Percentiles rank a stretch among this genome's conserved stretches.
Conservation (phyloP, 176 grass and related monocot genomes). For the Phragmites australis region DNA sequence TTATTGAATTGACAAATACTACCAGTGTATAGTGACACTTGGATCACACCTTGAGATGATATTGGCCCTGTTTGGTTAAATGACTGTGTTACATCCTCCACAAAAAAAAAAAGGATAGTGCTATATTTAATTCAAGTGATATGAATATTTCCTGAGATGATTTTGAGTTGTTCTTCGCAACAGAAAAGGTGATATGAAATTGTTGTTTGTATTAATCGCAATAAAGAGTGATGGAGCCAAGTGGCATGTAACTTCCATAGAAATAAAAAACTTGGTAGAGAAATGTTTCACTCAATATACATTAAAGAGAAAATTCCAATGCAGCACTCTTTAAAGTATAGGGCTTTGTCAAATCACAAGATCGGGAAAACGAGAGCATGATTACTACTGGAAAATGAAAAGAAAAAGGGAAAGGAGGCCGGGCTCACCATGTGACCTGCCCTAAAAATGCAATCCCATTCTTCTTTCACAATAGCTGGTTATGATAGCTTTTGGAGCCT, state of each 20-base stretch:
- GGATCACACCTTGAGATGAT: neutral
- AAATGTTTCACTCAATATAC: neutral
- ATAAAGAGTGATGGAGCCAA: slow-evolving; percentile 22
- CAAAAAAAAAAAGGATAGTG: no score
- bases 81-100: neutral
- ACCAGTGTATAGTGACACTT: neutral
- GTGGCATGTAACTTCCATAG: slow-evolving; percentile 24
- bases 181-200: neutral
- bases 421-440: slow-evolving; percentile 41
- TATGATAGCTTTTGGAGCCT: slow-evolving; percentile 31
- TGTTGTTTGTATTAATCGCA: neutral
- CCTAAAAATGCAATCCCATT: slow-evolving; percentile 10
- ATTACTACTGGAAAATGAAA: slow-evolving; percentile 21
- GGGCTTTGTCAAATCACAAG: slow-evolving; percentile 38
- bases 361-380: slow-evolving; percentile 15
- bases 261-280: neutral
- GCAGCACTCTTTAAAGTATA: slow-evolving; percentile 8
- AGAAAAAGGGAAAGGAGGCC: neutral
- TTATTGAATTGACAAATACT: slow-evolving; percentile 35
- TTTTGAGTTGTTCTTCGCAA: neutral
- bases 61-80: neutral
- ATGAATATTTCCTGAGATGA: neutral
- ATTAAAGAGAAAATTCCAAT: neutral
- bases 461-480: slow-evolving; percentile 10
- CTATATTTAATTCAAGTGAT: slow-evolving; percentile 23